Evolutionary conservation across 139 green algal genomes (phyloP).

Genomic region (Picochlorum sp.): DNA sequence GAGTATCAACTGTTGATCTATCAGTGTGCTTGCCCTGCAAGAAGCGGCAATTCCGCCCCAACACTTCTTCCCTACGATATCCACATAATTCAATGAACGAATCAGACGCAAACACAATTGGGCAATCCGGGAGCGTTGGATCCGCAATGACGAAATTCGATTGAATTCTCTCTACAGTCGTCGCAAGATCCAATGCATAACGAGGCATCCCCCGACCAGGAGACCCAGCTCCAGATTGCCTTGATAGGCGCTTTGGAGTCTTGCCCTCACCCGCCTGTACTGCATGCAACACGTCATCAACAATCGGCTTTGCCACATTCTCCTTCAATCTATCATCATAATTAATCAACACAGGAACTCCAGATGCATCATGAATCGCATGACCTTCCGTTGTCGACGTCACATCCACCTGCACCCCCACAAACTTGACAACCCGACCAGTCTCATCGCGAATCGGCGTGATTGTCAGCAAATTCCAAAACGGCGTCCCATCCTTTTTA

Average conservation of each 20-base stretch:
- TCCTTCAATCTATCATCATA: conserved; percentile 77
- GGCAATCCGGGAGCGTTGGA: conserved; percentile 91
- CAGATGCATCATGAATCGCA: conserved; percentile 18
- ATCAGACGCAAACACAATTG: conserved; percentile 93
- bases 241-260: conserved; percentile 19
- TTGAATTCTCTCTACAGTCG: conserved; percentile 96
- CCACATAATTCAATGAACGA: conserved; percentile 87
- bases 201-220: conserved; percentile 45
- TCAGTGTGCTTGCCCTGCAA: conserved; percentile 82
- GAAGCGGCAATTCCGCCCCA: conserved; percentile 90
- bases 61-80: conserved; percentile 88
- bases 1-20: conserved; percentile 53
- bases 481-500: conserved; percentile 79
- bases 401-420: conserved; percentile 91
- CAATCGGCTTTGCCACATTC: conserved; percentile 64
- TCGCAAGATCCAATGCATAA: conserved; percentile 89
- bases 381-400: conserved; percentile 90
- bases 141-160: conserved; percentile 93
- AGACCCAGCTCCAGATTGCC: background rate
- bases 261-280: conserved; percentile 48
- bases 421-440: conserved; percentile 80
- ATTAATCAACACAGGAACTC: conserved; percentile 70
- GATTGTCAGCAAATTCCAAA: conserved; percentile 95
- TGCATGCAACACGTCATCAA: conserved; percentile 64
- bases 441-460: conserved; percentile 85